Conservation (phyloP, 306 rosid species). For the Luffa acutangula region DNA sequence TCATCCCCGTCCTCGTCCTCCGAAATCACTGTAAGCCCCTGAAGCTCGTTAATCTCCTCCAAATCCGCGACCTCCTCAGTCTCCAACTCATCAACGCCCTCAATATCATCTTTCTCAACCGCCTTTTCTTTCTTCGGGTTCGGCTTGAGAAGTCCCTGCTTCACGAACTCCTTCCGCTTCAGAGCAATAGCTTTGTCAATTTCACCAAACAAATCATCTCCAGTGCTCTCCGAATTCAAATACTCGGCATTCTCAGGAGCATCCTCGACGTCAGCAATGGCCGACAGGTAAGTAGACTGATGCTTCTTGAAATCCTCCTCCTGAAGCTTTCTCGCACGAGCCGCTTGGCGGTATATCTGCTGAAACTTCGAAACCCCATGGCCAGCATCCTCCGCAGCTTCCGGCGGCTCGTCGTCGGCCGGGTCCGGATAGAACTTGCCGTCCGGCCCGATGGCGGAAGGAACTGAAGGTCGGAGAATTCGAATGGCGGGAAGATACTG, state of each 20-base stretch:
- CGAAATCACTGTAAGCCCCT: constrained; percentile 28
- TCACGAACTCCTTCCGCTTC: constrained; percentile 79
- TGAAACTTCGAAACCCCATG: constrained; percentile 73
- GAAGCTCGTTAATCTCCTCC: constrained; percentile 69
- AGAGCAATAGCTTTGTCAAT: constrained; percentile 77
- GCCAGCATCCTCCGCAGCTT: constrained; percentile 51
- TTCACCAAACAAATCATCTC: constrained; percentile 77
- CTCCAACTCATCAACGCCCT: constrained; percentile 38
- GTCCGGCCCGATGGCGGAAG: constrained; percentile 44
- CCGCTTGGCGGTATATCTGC: constrained; percentile 71
- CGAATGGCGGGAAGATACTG: constrained; percentile 8
- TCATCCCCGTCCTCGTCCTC: constrained; percentile 25
- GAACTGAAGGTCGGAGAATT: constrained; percentile 24
- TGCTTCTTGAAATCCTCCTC: constrained; percentile 65
- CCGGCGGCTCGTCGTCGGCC: constrained; percentile 82
- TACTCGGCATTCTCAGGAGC: constrained; percentile 32
- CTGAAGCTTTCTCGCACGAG: constrained; percentile 51
- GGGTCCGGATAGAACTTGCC: constrained; percentile 74
- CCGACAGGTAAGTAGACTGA: constrained; percentile 71
- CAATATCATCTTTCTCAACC: constrained; percentile 6
- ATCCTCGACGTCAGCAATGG: constrained; percentile 76
- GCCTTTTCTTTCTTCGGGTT: constrained; percentile 47
- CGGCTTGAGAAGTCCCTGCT: constrained; percentile 73
- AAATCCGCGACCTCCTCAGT: constrained; percentile 66
- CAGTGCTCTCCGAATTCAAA: constrained; percentile 17